Evolutionary conservation across 75 land plant species (phyloP), one percentile per base, ranked within the genome.

Genomic region (Pinus tabuliformis): DNA sequence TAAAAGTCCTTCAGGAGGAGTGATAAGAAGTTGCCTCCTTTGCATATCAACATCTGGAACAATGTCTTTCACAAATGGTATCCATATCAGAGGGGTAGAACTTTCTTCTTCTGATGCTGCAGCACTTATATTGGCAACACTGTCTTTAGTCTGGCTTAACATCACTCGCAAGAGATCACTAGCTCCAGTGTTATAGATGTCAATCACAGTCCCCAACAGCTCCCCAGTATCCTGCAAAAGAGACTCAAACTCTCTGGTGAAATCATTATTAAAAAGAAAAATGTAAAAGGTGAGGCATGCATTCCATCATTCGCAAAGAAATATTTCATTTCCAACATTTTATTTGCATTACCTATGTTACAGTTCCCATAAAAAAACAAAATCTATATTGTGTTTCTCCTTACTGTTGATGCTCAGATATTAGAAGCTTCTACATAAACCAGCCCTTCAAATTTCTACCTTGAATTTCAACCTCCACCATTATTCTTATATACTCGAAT

Each of bases 51-150:
- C 92, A 77, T 75, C 78, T n/a, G 98, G 99, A 56, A 96, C 98
- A 76, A 96, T 96, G 49, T 85, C 90, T 82, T 89, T 83, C 24
- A 94, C 97, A 92, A 96, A 96, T 45, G 97, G 99, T 62, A 96
- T 75, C 95, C 93, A 92, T 4, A 96, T 82, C 65, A 83, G 82
- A 26, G 58, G 89, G 62, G 75, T 85, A 68, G 91, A 79, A 28
- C 1, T 78, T 59, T 11, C 65, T 24, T 70, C 52, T 45, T 72
- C 84, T 20, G 16, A 14, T 11, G 70, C 75, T 59, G 76, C 37
- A n/a, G 37, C 36, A n/a, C 68, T 81, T 72, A 63, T 57, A 49
- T 9, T 45, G 58, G 75, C 73, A 75, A n/a, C 18, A 16, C 24
- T 59, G 15, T 57, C 63, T 57, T 62, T 62, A 17, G 82, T 60